A percentile compares a stretch with the other conserved stretches of the same genome.
Conservation (phyloP, 2,329 filamentous ascomycete species). For the Westerdykella sp. region DNA sequence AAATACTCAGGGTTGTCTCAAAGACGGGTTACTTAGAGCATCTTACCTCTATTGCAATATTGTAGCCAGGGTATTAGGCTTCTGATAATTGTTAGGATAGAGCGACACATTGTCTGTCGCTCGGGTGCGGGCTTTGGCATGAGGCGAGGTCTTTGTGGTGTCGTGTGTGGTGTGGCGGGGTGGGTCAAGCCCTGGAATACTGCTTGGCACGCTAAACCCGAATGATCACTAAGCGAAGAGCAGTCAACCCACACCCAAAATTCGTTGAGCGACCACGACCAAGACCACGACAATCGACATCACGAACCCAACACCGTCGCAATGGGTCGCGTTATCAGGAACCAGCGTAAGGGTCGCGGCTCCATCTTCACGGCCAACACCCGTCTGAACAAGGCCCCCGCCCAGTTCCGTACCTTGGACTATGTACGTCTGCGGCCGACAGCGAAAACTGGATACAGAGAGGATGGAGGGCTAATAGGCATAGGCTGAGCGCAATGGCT, state of each 20-base stretch:
- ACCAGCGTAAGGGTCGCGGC: constrained; percentile 66
- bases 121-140: too few relatives aligned
- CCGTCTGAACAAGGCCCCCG: constrained; percentile 82
- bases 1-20: too few relatives aligned
- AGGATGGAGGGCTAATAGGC: constrained; percentile 33
- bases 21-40: too few relatives aligned
- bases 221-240: neutral
- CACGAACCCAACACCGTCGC: constrained; percentile 32
- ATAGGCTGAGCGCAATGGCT: constrained; percentile 82
- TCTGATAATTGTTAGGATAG: too few relatives aligned
- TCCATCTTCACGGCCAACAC: constrained; percentile 65
- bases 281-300: neutral
- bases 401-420: constrained; percentile 95
- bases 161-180: too few relatives aligned
- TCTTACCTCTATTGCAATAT: too few relatives aligned
- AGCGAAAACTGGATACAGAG: constrained; percentile 11
- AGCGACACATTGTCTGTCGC: too few relatives aligned
- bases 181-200: too few relatives aligned
- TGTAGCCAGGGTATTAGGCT: too few relatives aligned
- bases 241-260: neutral
- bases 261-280: neutral
- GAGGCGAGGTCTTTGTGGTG: too few relatives aligned
- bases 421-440: constrained; percentile 48
- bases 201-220: neutral
- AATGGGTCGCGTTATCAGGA: constrained; percentile 66